Conservation (phyloP, 1,139 yeast genomes). For the Taiozyma sp. region DNA sequence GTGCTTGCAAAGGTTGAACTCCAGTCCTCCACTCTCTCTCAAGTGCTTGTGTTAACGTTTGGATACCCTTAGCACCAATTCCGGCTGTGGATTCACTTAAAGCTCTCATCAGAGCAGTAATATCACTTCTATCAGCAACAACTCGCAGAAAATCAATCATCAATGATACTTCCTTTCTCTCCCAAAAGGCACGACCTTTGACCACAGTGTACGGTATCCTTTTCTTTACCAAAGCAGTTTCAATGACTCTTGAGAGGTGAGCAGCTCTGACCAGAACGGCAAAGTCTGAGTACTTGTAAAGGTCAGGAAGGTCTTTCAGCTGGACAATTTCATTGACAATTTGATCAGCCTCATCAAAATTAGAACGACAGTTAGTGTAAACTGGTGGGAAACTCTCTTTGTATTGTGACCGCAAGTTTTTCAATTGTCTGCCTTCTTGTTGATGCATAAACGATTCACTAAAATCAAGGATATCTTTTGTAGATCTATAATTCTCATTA, state of each 20-base stretch:
- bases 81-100: slow-evolving; percentile 62
- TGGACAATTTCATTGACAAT: slow-evolving; percentile 50
- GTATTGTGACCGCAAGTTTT: slow-evolving; percentile 43
- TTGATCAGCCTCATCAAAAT: slow-evolving; percentile 50
- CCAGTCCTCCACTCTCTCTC: slow-evolving; percentile 15
- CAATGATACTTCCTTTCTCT: slow-evolving; percentile 58
- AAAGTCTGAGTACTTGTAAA: slow-evolving; percentile 49
- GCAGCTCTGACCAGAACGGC: slow-evolving; percentile 68
- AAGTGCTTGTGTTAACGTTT: slow-evolving; percentile 29
- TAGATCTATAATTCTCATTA: slow-evolving; percentile 75
- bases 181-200: slow-evolving; percentile 79
- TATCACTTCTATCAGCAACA: slow-evolving; percentile 51
- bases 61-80: slow-evolving; percentile 56
- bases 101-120: slow-evolving; percentile 51
- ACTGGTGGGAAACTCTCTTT: slow-evolving; percentile 42
- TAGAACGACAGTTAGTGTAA: slow-evolving; percentile 33
- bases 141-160: slow-evolving; percentile 62
- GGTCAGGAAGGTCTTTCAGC: slow-evolving; percentile 33
- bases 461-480: slow-evolving; percentile 54
- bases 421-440: slow-evolving; percentile 41
- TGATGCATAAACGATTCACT: slow-evolving; percentile 67
- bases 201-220: slow-evolving; percentile 61
- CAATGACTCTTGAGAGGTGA: slow-evolving; percentile 52
- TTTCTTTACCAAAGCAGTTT: slow-evolving; percentile 46
- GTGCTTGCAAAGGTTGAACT: slow-evolving; percentile 17